A percentile compares a stretch with the other conserved stretches of the same genome.
phyloP scores from a whole-genome alignment of 2,329 filamentous ascomycete genomes.

The Venturia oleaginea region DNA sequence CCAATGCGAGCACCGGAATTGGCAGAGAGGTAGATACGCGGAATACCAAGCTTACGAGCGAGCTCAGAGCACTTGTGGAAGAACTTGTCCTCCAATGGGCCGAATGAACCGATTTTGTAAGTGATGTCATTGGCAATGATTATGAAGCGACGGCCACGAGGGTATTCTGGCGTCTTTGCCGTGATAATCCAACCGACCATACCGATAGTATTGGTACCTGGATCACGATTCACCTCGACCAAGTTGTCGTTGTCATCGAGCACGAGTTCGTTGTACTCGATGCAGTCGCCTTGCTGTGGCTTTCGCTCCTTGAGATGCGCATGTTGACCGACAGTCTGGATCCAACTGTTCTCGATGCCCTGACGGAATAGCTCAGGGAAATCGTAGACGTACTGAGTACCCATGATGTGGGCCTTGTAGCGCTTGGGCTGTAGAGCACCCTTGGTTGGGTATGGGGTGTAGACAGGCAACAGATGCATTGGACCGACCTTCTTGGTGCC shows the following conservation, averaged over 20 bases:
- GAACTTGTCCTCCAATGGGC: constrained; percentile 92
- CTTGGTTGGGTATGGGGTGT: constrained; percentile 92
- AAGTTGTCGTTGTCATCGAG: constrained; percentile 89
- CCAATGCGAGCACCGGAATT: constrained; percentile 98
- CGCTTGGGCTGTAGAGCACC: constrained; percentile 97
- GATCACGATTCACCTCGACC: constrained; percentile 86
- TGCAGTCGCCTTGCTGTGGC: constrained; percentile 79
- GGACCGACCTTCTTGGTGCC: constrained; percentile 90
- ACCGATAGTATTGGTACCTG: constrained; percentile 89
- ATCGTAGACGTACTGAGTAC: constrained; percentile 98
- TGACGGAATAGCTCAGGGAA: constrained; percentile 99
- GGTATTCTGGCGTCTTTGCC: constrained; percentile 91
- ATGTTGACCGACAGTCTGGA: constrained; percentile 63
- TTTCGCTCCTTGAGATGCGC: constrained; percentile 68
- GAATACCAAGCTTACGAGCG: constrained; percentile 87
- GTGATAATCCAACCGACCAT: constrained; percentile 99
- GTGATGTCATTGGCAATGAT: constrained; percentile 99
- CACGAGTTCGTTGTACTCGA: constrained; percentile 88
- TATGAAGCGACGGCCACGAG: constrained; percentile 81
- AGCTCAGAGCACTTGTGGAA: constrained; percentile 99
- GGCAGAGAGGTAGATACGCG: constrained; percentile 93
- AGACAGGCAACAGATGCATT: constrained; percentile 87
- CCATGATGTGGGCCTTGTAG: constrained; percentile 99
- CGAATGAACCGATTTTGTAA: constrained; percentile 97
- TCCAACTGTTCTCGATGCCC: constrained; percentile 93